Base-by-base conservation (phyloP, 495 filamentous ascomycete species). In the Hypoxylon intermedium region DNA sequence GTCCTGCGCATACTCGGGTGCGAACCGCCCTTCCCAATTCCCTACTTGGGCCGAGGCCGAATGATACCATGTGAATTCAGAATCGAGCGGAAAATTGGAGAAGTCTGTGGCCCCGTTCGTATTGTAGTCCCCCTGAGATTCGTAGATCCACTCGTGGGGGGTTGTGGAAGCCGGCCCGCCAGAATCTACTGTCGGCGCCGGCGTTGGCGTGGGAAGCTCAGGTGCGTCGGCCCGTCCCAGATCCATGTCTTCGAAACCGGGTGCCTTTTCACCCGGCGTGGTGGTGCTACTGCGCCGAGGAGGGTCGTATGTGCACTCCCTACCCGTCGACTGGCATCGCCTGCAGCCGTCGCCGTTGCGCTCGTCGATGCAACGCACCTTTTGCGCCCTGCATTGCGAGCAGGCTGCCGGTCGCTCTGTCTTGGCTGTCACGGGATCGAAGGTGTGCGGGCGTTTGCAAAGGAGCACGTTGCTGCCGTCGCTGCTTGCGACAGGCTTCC, bases 281-380 rank as follows among this genome's bases (percentile, higher is more conserved):
- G 23, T 46, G 43, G 23, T 46, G 43, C 24, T 31, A 12, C 9
- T 16, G 16, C 24, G 23, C n/a, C 24, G 24, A 16, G 43, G 43
- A 12, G 24, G 24, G 13, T 26, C 26, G 9, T 15, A 45, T 9
- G 21, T 45, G 42, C 43, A 31, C 7, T 46, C 31, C 26, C 24
- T 46, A 24, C 43, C 5, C 24, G 31, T 6, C 5, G 43, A 16
- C 24, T 46, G 24, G 15, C 43, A 46, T 31, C 43, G 43, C 15
- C 16, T 46, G n/a, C 43, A 31, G 18, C 43, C 43, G 13, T 16
- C 26, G 43, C 43, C 43, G 43, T 12, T 31, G 24, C 43, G 24
- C 43, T 33, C 43, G 43, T 11, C 43, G 9, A 13, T 46, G 43
- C 43, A 46, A 46, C 43, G 24, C 43, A 31, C 43, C 24, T 46